A percentile compares a stretch with the other conserved stretches of the same genome.
phyloP scores from a whole-genome alignment of 805 yeast species.

The Komagataella mondaviorum region DNA sequence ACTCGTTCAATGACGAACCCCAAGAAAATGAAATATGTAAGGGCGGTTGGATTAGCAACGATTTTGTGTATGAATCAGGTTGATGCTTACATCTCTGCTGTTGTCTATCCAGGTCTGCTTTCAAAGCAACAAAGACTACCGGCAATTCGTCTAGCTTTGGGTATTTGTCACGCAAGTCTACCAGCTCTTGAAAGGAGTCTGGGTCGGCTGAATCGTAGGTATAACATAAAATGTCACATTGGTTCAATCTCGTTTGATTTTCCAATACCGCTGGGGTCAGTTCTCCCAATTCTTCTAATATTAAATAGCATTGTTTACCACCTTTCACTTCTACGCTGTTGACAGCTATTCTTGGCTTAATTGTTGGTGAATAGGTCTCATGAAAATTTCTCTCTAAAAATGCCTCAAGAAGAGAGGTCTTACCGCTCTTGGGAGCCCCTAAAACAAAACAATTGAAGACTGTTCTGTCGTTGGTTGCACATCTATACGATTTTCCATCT shows the following conservation, averaged over 20 bases:
- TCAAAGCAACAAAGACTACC: constrained; percentile 76
- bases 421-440: constrained; percentile 83
- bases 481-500: constrained; percentile 54
- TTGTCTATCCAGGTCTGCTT: constrained; percentile 92
- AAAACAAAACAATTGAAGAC: constrained; percentile 83
- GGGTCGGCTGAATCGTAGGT: constrained; percentile 95
- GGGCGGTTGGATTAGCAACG: constrained; percentile 61
- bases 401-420: constrained; percentile 70
- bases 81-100: constrained; percentile 79
- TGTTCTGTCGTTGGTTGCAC: constrained; percentile 65
- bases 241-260: constrained; percentile 53
- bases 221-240: constrained; percentile 85
- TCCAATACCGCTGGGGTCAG: constrained; percentile 72
- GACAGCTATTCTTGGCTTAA: constrained; percentile 69
- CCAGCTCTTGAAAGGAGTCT: constrained; percentile 76
- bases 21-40: constrained; percentile 84
- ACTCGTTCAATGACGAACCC: constrained; percentile 75
- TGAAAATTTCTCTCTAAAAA: constrained; percentile 66
- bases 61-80: constrained; percentile 76
- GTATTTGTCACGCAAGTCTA: constrained; percentile 51
- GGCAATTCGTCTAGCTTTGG: constrained; percentile 57
- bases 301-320: constrained; percentile 89
- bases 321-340: constrained; percentile 90
- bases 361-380: constrained; percentile 67
- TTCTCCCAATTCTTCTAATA: constrained; percentile 83